A percentile compares a stretch with the other conserved stretches of the same genome.
These are phyloP conservation scores for Chalciporus chontae DNA, from an alignment of 768 basidiomycete species.

Conservation along the genomic window DNA sequence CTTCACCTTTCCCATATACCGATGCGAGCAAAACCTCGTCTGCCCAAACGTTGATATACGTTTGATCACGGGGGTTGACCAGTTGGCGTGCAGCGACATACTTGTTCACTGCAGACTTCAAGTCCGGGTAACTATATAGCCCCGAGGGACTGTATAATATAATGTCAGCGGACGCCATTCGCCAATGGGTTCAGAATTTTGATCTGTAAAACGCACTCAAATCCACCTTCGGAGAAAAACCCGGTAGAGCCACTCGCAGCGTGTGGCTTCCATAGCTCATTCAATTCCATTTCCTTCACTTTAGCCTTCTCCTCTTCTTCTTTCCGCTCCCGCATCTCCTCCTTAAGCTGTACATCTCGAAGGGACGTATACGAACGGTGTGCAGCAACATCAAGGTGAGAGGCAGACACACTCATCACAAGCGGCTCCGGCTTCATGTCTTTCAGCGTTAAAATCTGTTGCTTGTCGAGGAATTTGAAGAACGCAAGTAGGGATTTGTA, in stretches of 20 bases:
- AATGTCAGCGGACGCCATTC: background rate
- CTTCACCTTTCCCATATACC: conserved; percentile 34
- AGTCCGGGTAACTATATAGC: conserved; percentile 53
- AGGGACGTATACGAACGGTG: conserved; percentile 58
- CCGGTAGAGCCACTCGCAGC: conserved; percentile 39
- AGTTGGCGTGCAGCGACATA: conserved; percentile 64
- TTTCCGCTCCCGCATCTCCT: conserved; percentile 54
- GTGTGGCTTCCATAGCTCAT: conserved; percentile 76
- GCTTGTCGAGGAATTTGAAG: conserved; percentile 75
- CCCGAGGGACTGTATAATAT: conserved; percentile 40
- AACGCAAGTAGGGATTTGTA: conserved; percentile 82
- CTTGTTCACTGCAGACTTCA: conserved; percentile 53
- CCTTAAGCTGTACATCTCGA: conserved; percentile 60
- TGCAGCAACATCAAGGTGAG: conserved; percentile 52
- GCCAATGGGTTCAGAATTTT: background rate
- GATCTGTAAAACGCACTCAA: conserved; percentile 45
- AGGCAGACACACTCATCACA: conserved; percentile 49
- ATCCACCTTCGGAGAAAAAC: conserved; percentile 63
- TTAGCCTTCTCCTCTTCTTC: conserved; percentile 47
- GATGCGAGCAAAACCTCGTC: conserved; percentile 43
- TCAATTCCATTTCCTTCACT: conserved; percentile 53
- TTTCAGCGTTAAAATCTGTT: conserved; percentile 69
- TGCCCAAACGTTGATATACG: conserved; percentile 58
- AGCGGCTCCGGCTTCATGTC: conserved; percentile 52
- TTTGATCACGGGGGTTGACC: conserved; percentile 61